Base-by-base conservation (phyloP, 192 early-diverging fungal species). In the Mortierella hygrophila region DNA sequence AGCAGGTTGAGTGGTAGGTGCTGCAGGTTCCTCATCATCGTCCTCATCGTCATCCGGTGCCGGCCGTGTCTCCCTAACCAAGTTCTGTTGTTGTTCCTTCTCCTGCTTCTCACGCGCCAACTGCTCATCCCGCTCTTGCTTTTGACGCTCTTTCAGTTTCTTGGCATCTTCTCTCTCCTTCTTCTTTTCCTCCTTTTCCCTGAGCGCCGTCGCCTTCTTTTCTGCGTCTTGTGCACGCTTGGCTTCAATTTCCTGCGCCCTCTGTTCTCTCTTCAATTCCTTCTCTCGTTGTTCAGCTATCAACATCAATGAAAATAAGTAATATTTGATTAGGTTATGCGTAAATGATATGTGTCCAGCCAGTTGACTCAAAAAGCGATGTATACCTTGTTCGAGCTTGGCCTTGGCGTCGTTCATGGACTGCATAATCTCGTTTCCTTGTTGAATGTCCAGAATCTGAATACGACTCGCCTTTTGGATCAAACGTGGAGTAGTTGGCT, bases 341-440 rank as follows among this genome's bases (percentile, higher is more conserved):
- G 0, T 20, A 3, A 21, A 18, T 52, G 15, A 20, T 0, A 21
- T 52, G 20, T 15, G 2, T 21, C 49, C 18, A 52, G 49, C 18
- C 11, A 21, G 49, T 0, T 52, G 16, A 20, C 3, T 18, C 2
- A 21, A 21, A 38, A 72, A 35, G 13, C 20, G 16, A 15, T n/a
- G 2, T 7, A 32, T 80, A 86, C 84, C 84, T 78, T 86, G 75
- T 32, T 86, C 84, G 23, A 70, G 68, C 18, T 76, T 68, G 47
- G 46, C 52, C 52, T 81, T 86, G 5, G 75, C 79, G 20, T 80
- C 84, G 18, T 86, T 80, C 84, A 86, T 86, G 0, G 70, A 72
- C 42, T 86, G 84, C 75, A 86, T 86, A 68, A 86, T 86, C 65
- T 86, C 84, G 26, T 75, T 86, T 74, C 84, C 84, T 74, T 86